A percentile compares a stretch with the other conserved stretches of the same genome.
Evolutionary conservation across 140 eudicot species (phyloP).

Genomic region (Oenanthe javanica): DNA sequence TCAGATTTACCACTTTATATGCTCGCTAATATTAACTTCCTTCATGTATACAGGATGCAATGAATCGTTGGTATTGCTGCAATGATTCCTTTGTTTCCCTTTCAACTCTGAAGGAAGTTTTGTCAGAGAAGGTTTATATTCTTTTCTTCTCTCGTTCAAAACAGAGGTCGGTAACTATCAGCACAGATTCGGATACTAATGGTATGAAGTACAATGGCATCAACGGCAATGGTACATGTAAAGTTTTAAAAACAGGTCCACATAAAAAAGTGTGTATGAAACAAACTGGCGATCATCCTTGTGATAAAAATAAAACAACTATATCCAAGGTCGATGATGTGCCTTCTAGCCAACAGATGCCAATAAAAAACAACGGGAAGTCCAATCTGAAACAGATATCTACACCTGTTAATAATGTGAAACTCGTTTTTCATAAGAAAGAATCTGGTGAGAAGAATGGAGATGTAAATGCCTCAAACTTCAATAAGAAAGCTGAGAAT

Average conservation of each 20-base stretch:
- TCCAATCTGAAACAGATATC: constrained; percentile 28
- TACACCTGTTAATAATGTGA: constrained; percentile 22
- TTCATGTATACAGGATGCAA: constrained; percentile 62
- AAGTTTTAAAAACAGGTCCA: constrained; percentile 23
- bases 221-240: constrained; percentile 43
- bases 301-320: constrained; percentile 23
- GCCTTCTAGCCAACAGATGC: constrained; percentile 27
- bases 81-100: constrained; percentile 79
- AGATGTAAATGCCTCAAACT: constrained; percentile 18
- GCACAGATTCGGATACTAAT: constrained; percentile 35
- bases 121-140: constrained; percentile 87
- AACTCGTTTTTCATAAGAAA: constrained; percentile 34
- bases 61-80: constrained; percentile 98
- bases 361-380: constrained; percentile 22
- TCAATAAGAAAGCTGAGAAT: constrained; percentile 33
- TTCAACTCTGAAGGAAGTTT: constrained; percentile 73
- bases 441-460: constrained; percentile 42
- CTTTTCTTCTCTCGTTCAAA: constrained; percentile 87
- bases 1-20: constrained; percentile 4
- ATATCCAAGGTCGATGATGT: constrained; percentile 29
- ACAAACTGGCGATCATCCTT: constrained; percentile 25
- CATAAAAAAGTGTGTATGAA: constrained; percentile 22
- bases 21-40: constrained; percentile 14
- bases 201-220: constrained; percentile 45
- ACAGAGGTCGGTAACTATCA: constrained; percentile 49